A percentile compares a stretch with the other conserved stretches of the same genome.
phyloP scores from a whole-genome alignment of 176 grass and related monocot species.

The Avena sativa region DNA sequence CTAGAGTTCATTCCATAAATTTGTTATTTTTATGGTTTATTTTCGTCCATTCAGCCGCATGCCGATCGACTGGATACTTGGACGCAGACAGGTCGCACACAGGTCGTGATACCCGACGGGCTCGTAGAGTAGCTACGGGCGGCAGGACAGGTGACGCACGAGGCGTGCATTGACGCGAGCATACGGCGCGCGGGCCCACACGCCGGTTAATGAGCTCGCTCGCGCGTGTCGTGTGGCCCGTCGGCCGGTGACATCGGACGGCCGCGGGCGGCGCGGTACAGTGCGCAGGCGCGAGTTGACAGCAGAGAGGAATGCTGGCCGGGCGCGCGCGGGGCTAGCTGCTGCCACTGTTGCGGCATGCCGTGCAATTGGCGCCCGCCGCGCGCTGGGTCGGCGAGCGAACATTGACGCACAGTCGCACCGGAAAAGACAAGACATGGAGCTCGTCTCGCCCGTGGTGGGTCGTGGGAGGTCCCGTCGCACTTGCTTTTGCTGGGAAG shows the following conservation, averaged over 20 bases:
- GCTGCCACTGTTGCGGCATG: slow-evolving; percentile 10
- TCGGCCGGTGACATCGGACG: neutral
- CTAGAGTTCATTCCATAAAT: too few relatives aligned
- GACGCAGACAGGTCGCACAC: neutral
- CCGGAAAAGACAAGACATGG: too few relatives aligned
- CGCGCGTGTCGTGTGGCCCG: neutral
- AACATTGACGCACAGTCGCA: too few relatives aligned
- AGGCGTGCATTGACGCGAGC: neutral
- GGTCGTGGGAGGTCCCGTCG: too few relatives aligned
- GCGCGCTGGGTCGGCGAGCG: too few relatives aligned
- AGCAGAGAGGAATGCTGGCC: neutral
- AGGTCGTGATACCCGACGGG: neutral
- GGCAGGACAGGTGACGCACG: slow-evolving; percentile 26
- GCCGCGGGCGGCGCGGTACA: neutral
- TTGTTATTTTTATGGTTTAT: too few relatives aligned
- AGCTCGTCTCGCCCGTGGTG: neutral
- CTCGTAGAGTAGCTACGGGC: neutral
- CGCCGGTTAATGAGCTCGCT: neutral
- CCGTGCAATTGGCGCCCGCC: neutral
- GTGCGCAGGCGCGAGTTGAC: neutral
- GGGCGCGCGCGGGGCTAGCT: neutral
- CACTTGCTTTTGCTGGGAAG: neutral
- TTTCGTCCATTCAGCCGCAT: neutral
- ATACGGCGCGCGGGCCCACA: neutral
- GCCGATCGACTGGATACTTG: neutral